phyloP scores from a whole-genome alignment of 768 basidiomycete species.

The Tulasnella sp. region DNA sequence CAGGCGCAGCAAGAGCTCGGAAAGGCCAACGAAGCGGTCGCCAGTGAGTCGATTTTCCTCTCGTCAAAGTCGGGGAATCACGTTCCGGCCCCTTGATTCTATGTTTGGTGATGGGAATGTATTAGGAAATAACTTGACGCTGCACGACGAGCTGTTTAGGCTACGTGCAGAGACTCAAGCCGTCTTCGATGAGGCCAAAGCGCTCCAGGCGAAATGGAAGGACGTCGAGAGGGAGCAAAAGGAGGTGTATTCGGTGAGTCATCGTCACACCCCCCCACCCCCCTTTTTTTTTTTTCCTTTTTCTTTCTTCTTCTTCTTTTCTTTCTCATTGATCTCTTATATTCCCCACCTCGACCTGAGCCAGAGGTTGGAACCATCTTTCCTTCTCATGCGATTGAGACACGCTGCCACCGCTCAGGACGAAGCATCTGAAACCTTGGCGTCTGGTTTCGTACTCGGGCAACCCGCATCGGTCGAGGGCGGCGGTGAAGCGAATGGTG shows the following conservation, averaged over 20 bases:
- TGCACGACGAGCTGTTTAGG: conserved; percentile 65
- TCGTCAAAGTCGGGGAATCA: not conserved
- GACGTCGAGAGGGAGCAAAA: conserved; percentile 81
- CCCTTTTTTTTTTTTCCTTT: not conserved
- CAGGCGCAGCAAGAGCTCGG: conserved; percentile 68
- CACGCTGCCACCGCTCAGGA: conserved; percentile 88
- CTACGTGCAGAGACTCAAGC: conserved; percentile 74
- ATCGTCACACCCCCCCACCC: conserved; percentile 17
- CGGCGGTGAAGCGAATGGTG: not conserved
- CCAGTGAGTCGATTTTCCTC: conserved; percentile 46
- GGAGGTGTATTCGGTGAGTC: conserved; percentile 87
- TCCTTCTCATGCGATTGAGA: conserved; percentile 74
- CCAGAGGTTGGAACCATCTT: conserved; percentile 76
- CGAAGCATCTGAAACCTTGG: conserved; percentile 74
- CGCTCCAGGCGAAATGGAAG: conserved; percentile 71
- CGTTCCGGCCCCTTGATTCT: not conserved
- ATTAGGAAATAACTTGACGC: conserved; percentile 59
- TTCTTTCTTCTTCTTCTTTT: not conserved
- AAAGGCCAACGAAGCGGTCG: conserved; percentile 74
- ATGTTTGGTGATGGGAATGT: not conserved
- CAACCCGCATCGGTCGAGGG: conserved; percentile 24
- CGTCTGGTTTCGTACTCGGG: conserved; percentile 69
- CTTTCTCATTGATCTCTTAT: no score
- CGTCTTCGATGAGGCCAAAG: conserved; percentile 78
- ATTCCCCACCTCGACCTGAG: not conserved